A percentile compares a stretch with the other conserved stretches of the same genome.
phyloP scores from a whole-genome alignment of 345 rosid species.

The Rhodamnia argentea region DNA sequence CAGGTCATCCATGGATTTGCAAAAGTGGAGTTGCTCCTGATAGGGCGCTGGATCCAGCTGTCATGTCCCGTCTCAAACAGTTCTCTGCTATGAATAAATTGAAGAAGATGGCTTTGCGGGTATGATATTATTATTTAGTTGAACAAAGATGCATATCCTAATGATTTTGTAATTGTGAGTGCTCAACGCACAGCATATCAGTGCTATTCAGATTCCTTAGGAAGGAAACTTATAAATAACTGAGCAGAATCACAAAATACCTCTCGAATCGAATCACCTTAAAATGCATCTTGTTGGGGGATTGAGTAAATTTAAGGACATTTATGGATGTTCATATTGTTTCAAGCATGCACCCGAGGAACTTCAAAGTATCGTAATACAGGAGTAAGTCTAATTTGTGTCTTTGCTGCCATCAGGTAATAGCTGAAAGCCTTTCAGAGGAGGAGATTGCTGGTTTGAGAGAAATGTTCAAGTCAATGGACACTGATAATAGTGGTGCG shows the following conservation, averaged over 20 bases:
- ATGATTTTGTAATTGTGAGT: background rate
- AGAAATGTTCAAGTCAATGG: conserved; percentile 93
- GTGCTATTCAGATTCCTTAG: background rate
- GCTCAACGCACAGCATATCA: background rate
- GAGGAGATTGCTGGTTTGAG: conserved; percentile 96
- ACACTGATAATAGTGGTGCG: conserved; percentile 95
- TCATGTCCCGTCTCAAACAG: conserved; percentile 91
- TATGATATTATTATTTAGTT: conserved; percentile 11
- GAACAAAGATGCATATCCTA: background rate
- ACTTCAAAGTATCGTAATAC: background rate
- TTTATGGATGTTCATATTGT: background rate
- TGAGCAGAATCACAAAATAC: background rate
- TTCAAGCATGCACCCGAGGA: background rate
- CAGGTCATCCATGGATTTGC: conserved; percentile 98
- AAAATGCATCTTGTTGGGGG: background rate
- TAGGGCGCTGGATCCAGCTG: conserved; percentile 84
- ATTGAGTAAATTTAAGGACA: background rate
- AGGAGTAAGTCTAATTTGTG: background rate
- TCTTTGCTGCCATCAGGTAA: conserved; percentile 43
- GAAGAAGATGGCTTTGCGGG: conserved; percentile 98
- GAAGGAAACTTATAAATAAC: background rate
- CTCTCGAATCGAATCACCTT: background rate
- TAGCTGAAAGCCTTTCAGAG: conserved; percentile 97
- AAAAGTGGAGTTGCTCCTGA: conserved; percentile 99
- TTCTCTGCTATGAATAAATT: conserved; percentile 98